phyloP scores from a whole-genome alignment of 192 early-diverging fungal species.

The Neocallimastix lanati region DNA sequence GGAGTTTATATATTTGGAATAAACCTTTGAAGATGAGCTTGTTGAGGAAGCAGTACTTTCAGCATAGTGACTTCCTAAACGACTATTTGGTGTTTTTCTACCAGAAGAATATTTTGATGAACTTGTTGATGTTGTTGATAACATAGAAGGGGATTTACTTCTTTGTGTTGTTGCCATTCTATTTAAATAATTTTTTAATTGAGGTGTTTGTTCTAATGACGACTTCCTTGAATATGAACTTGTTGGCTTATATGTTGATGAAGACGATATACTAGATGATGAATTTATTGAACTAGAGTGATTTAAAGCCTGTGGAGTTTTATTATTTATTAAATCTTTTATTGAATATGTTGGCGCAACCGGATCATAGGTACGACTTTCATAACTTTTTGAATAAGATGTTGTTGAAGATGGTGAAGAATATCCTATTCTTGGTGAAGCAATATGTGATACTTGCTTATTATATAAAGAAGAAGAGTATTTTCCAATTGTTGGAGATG shows the following conservation, averaged over 20 bases:
- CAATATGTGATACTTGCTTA: background rate
- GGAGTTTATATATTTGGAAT: background rate
- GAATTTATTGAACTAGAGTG: background rate
- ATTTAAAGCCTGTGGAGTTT: background rate
- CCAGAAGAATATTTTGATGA: background rate
- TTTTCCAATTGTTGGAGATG: background rate
- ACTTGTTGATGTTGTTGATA: background rate
- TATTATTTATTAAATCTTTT: background rate
- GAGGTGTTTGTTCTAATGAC: background rate
- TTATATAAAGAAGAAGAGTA: background rate
- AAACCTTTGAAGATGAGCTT: background rate
- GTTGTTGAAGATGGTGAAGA: background rate
- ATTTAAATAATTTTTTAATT: background rate
- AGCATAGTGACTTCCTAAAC: background rate
- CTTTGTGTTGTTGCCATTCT: background rate
- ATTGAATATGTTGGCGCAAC: background rate
- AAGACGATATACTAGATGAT: background rate
- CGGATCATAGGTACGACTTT: background rate
- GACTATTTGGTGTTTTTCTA: background rate
- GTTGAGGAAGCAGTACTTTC: background rate
- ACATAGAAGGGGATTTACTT: background rate
- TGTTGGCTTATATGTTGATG: background rate
- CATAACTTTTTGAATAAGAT: background rate
- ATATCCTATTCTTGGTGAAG: background rate
- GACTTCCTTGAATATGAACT: background rate